These are phyloP conservation scores for Astragalus membranaceus DNA, from an alignment of 306 rosid species.

Conservation along the genomic window DNA sequence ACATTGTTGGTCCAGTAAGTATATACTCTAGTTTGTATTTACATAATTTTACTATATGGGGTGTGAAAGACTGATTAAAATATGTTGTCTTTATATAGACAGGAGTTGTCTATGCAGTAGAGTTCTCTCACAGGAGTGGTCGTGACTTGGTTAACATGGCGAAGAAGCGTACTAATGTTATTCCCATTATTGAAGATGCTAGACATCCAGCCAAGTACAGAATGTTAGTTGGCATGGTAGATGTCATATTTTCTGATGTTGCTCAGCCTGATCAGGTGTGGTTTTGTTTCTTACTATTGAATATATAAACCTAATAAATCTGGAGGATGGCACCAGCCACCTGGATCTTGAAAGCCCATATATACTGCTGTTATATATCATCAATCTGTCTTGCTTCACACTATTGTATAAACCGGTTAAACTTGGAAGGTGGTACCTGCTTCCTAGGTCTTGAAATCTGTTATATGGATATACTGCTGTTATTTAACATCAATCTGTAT, in stretches of 20 bases:
- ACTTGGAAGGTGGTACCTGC: not conserved
- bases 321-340: not conserved
- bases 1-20: conserved; percentile 89
- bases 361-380: not conserved
- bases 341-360: not conserved
- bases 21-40: not conserved
- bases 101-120: conserved; percentile 91
- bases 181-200: conserved; percentile 94
- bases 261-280: conserved; percentile 95
- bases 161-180: conserved; percentile 78
- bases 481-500: not conserved
- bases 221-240: conserved; percentile 97
- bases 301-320: not conserved
- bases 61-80: not conserved
- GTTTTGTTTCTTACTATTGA: too few relatives aligned
- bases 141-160: conserved; percentile 98
- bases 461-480: not conserved
- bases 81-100: conserved; percentile 27
- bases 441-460: not conserved
- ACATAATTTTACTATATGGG: not conserved
- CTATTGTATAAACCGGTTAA: not conserved
- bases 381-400: not conserved
- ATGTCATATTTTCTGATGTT: conserved; percentile 83
- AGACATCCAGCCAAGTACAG: conserved; percentile 91
- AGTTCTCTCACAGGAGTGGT: conserved; percentile 93